Conservation (phyloP, 306 rosid genomes). For the Rosa rugosa region DNA sequence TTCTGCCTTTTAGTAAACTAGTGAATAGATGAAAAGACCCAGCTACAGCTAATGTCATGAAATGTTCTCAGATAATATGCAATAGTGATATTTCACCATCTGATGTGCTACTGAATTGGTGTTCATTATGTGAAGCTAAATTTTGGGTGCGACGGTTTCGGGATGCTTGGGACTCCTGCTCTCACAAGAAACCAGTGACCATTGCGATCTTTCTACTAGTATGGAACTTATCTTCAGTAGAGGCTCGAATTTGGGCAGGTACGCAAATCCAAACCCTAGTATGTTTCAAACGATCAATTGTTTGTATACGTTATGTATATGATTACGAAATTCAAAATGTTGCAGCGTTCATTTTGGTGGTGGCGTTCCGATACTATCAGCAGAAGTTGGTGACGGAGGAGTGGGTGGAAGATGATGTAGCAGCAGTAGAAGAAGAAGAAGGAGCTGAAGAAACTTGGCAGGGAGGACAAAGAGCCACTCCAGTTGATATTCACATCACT, state of each 20-base stretch:
- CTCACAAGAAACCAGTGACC: conserved; percentile 72
- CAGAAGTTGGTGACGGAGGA: conserved; percentile 54
- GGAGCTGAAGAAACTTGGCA: conserved; percentile 44
- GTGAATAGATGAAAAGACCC: neutral
- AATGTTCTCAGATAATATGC: neutral
- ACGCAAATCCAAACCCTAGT: neutral
- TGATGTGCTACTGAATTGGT: neutral
- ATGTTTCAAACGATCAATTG: no score
- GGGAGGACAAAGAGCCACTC: conserved; percentile 20
- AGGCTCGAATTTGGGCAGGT: conserved; percentile 95
- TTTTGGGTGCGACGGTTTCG: conserved; percentile 74
- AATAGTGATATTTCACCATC: neutral
- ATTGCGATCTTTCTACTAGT: conserved; percentile 57
- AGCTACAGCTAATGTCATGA: neutral
- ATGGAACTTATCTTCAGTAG: conserved; percentile 75
- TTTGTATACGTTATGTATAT: no score
- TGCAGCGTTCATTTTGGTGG: conserved; percentile 77
- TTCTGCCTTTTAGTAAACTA: neutral
- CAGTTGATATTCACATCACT: conserved; percentile 14
- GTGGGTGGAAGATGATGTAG: conserved; percentile 40
- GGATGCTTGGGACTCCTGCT: conserved; percentile 84
- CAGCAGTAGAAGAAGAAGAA: neutral
- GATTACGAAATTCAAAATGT: neutral
- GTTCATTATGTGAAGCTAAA: conserved; percentile 38
- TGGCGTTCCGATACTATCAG: conserved; percentile 75